These are phyloP conservation scores for Suhomyces panamericanus DNA, from an alignment of 1,139 yeast species.

Conservation along the genomic window DNA sequence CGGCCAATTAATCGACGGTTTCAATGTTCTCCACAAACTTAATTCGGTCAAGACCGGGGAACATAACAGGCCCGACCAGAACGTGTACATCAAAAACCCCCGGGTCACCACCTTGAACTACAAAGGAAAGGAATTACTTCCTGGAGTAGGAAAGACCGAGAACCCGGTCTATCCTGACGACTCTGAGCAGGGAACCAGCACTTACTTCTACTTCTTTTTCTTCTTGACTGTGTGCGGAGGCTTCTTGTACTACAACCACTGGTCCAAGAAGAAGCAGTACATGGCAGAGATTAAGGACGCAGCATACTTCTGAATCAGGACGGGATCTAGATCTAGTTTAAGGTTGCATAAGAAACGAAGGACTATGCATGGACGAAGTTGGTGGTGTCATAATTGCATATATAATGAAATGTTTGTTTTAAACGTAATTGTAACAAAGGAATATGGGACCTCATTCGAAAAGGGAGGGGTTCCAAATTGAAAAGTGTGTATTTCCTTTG, in stretches of 20 bases:
- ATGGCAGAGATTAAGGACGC: constrained; percentile 32
- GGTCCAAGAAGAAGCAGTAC: constrained; percentile 26
- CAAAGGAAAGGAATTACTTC: background rate
- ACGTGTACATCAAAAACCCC: constrained; percentile 25
- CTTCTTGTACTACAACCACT: constrained; percentile 17
- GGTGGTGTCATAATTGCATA: no score
- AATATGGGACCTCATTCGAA: no score
- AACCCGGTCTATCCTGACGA: background rate
- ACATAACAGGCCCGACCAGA: constrained; percentile 15
- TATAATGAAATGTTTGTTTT: no score
- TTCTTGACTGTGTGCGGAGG: constrained; percentile 14
- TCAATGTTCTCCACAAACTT: constrained; percentile 20
- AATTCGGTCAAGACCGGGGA: constrained; percentile 13
- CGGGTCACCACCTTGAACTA: constrained; percentile 14
- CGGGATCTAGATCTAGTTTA: background rate
- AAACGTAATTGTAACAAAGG: no score
- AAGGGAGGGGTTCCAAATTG: no score
- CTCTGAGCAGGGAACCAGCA: constrained; percentile 9
- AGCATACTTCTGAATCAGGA: constrained; percentile 18
- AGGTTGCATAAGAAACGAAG: background rate
- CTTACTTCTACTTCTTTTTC: constrained; percentile 21
- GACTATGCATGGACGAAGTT: no score
- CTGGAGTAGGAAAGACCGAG: background rate
- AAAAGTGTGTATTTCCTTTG: no score
- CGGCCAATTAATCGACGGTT: constrained; percentile 51